These are phyloP conservation scores for Russula griseocarnosa DNA, from an alignment of 768 basidiomycete species.

Conservation along the genomic window DNA sequence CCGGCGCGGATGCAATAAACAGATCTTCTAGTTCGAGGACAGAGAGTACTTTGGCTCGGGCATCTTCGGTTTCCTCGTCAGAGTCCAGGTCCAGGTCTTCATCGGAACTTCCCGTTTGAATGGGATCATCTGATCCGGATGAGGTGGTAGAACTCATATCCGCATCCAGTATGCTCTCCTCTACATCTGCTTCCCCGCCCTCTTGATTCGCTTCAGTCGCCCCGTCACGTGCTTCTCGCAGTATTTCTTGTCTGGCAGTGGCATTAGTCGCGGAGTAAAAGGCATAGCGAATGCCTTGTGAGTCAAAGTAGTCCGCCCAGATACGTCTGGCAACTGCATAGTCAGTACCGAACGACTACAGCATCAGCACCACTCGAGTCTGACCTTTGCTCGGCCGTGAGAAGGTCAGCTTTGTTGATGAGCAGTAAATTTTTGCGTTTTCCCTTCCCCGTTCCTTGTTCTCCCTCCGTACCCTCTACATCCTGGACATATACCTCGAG, in stretches of 20 bases:
- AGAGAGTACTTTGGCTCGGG: slow-evolving; percentile 71
- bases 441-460: slow-evolving; percentile 69
- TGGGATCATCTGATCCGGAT: slow-evolving; percentile 28
- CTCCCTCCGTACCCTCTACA: slow-evolving; percentile 78
- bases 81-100: slow-evolving; percentile 47
- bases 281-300: slow-evolving; percentile 68
- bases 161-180: slow-evolving; percentile 32
- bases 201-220: slow-evolving; percentile 25
- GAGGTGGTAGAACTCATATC: slow-evolving; percentile 34
- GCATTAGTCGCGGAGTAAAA: slow-evolving; percentile 94
- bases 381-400: slow-evolving; percentile 83
- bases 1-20: slow-evolving; percentile 68
- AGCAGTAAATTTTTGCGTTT: slow-evolving; percentile 73
- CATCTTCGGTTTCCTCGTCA: slow-evolving; percentile 54
- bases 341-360: slow-evolving; percentile 1
- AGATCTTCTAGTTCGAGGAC: slow-evolving; percentile 86
- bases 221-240: slow-evolving; percentile 41
- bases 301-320: slow-evolving; percentile 93
- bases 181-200: slow-evolving; percentile 30
- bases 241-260: slow-evolving; percentile 73
- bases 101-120: slow-evolving; percentile 30
- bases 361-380: neutral
- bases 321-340: slow-evolving; percentile 45
- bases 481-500: slow-evolving; percentile 82
- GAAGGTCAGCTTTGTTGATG: slow-evolving; percentile 93